Conservation (phyloP, 2,329 filamentous ascomycete genomes). For the Alternaria sp. region DNA sequence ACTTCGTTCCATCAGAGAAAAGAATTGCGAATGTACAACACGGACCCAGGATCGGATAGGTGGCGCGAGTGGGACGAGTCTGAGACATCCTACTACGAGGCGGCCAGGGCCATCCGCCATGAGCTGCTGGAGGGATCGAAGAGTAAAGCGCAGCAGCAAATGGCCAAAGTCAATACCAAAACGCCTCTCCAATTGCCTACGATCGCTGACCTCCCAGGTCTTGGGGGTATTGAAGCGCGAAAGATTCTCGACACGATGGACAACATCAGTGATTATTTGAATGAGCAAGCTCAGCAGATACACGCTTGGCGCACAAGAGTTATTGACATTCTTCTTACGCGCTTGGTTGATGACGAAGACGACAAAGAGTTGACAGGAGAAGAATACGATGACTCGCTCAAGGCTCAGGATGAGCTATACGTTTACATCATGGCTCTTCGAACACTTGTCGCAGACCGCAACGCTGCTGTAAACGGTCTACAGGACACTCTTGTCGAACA, state of each 20-base stretch:
- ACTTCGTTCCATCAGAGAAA: conserved; percentile 87
- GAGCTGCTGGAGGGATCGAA: conserved; percentile 73
- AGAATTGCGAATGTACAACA: conserved; percentile 64
- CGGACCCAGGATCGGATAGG: conserved; percentile 69
- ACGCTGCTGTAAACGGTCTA: conserved; percentile 76
- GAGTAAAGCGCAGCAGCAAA: conserved; percentile 66
- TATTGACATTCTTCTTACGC: conserved; percentile 72
- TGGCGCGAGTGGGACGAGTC: conserved; percentile 70
- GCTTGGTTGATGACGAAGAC: conserved; percentile 81
- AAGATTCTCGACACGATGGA: conserved; percentile 71
- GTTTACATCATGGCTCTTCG: conserved; percentile 82
- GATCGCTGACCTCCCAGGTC: conserved; percentile 63
- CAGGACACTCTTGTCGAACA: conserved; percentile 76
- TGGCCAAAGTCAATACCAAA: conserved; percentile 59
- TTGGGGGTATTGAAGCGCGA: conserved; percentile 75
- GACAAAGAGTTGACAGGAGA: conserved; percentile 80
- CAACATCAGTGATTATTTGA: conserved; percentile 68
- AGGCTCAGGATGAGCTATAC: conserved; percentile 86
- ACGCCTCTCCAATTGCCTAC: conserved; percentile 29
- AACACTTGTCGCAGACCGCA: conserved; percentile 78
- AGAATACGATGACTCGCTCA: conserved; percentile 87
- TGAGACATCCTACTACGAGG: conserved; percentile 77
- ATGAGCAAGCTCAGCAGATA: conserved; percentile 73
- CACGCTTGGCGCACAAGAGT: conserved; percentile 78
- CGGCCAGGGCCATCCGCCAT: conserved; percentile 76